Conservation (phyloP, 345 rosid genomes). For the Raphanus sativus region DNA sequence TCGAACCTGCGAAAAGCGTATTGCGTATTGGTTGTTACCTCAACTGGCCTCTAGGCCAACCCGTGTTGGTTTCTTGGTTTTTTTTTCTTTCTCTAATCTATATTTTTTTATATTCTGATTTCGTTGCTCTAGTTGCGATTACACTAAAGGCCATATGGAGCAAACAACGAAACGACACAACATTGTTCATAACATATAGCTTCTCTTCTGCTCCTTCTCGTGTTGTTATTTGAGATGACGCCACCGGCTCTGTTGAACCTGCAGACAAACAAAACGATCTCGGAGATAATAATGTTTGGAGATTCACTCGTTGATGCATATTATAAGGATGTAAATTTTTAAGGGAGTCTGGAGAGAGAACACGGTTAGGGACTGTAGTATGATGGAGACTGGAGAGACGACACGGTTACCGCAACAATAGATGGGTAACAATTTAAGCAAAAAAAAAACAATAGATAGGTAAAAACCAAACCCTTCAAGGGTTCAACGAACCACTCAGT, state of each 20-base stretch:
- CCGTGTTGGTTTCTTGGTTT: background rate
- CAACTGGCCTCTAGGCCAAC: too few species aligned
- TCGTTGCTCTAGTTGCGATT: background rate
- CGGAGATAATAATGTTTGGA: slow-evolving; percentile 64
- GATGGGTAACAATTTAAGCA: background rate
- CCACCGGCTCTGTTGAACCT: slow-evolving; percentile 21
- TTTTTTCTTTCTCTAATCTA: background rate
- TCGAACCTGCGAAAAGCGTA: too few species aligned
- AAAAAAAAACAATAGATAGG: background rate
- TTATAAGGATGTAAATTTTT: background rate
- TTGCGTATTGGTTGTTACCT: too few species aligned
- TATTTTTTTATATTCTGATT: background rate
- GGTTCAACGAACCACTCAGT: background rate
- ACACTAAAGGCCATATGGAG: background rate
- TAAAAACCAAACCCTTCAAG: background rate
- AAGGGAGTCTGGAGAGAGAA: background rate
- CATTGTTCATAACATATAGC: too few species aligned
- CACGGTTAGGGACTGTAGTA: background rate
- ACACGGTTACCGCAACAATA: background rate
- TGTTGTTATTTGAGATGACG: slow-evolving; percentile 3
- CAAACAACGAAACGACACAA: too few species aligned
- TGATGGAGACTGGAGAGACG: background rate
- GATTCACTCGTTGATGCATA: slow-evolving; percentile 74
- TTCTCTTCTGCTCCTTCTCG: background rate
- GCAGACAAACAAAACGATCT: slow-evolving; percentile 40